A percentile compares a stretch with the other conserved stretches of the same genome.
Conservation (phyloP, 148 eudicot species). For the Rhododendron ferrugineum region DNA sequence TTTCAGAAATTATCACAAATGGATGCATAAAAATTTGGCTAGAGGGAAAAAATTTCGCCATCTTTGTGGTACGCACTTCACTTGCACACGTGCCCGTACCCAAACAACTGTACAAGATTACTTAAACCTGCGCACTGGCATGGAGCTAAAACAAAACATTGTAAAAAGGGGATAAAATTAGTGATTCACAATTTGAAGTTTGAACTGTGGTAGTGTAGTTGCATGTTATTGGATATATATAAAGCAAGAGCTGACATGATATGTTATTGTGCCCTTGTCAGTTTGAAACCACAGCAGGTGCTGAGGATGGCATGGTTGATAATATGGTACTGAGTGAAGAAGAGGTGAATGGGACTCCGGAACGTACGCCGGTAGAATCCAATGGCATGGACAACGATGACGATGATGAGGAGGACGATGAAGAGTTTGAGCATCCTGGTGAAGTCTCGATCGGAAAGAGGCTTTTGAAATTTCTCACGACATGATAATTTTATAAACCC, state of each 20-base stretch:
- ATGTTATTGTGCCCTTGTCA: conserved; percentile 14
- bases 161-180: background rate
- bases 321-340: conserved; percentile 51
- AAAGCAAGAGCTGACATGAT: background rate
- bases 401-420: conserved; percentile 43
- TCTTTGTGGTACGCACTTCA: background rate
- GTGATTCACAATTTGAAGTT: background rate
- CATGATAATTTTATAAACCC: conserved; percentile 27
- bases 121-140: background rate
- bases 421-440: conserved; percentile 78
- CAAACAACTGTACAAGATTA: background rate
- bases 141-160: background rate
- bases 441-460: conserved; percentile 88
- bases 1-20: background rate
- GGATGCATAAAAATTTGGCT: background rate
- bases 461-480: conserved; percentile 81
- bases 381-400: conserved; percentile 26
- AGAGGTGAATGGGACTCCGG: conserved; percentile 54
- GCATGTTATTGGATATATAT: background rate
- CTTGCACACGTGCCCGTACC: background rate
- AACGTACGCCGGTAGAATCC: conserved; percentile 19
- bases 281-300: conserved; percentile 43
- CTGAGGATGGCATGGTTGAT: conserved; percentile 28
- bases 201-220: background rate
- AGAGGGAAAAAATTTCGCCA: background rate